Conservation (phyloP, 169 alveolate species). For the Plasmodium coatneyi region DNA sequence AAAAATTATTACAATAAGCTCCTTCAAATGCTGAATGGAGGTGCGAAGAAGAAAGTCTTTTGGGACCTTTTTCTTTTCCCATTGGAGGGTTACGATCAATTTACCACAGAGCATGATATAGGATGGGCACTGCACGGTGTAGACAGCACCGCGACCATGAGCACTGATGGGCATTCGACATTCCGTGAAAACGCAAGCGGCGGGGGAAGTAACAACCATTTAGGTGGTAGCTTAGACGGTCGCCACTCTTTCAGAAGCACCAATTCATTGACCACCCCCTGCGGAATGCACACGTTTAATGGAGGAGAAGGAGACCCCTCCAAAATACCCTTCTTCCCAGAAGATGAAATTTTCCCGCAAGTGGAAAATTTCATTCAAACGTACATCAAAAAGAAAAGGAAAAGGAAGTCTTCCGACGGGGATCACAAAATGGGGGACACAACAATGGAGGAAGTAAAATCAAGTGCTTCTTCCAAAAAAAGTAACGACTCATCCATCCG, state of each 20-base stretch:
- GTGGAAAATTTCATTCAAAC: constrained; percentile 31
- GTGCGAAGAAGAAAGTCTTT: constrained; percentile 3
- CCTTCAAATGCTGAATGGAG: neutral
- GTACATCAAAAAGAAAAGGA: constrained; percentile 22
- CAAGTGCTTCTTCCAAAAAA: neutral
- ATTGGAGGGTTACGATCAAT: neutral
- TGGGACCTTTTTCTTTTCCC: neutral
- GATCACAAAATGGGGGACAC: neutral
- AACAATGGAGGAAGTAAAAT: neutral
- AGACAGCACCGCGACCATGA: neutral
- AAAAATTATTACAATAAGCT: constrained; percentile 52
- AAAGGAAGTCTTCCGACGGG: neutral
- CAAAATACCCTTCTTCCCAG: neutral
- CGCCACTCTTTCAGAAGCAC: neutral
- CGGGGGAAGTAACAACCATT: neutral
- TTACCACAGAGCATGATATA: neutral
- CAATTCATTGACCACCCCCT: neutral
- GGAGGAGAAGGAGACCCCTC: neutral
- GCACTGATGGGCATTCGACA: neutral
- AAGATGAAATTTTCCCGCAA: neutral
- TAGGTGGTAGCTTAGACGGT: neutral
- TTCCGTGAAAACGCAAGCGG: neutral
- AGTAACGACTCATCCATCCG: constrained; percentile 4
- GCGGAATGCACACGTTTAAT: neutral
- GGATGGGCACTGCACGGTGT: neutral